Base-by-base conservation (phyloP, 1,284 basidiomycete genomes). In the Vanrija sp. region DNA sequence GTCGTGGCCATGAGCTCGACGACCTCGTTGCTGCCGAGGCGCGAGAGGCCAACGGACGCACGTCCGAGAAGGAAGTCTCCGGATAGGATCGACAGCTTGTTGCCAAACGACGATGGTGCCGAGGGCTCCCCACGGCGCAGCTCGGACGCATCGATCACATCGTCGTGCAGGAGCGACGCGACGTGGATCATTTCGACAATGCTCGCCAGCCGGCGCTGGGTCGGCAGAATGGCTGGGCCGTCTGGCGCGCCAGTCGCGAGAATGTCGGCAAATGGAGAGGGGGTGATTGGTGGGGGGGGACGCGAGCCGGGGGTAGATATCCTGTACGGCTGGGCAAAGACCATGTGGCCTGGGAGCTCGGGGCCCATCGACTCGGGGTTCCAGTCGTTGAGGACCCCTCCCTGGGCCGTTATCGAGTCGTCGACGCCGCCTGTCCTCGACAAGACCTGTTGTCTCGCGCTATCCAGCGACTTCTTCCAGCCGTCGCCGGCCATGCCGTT, bases 181-280 rank as follows among this genome's bases (percentile, higher is more conserved):
- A 97, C 91, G 73, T 98, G 94, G 60, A 99, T 92, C 92, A 98
- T 97, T 75, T 99, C 96, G 49, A 92, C 88, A 55, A 99, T 96
- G 71, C 95, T 91, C 2, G 95, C 95, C 23, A 99, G 83, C 28
- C 95, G 86, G 23, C 88, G 79, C 75, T 98, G 95, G 0, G 91
- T 89, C 7, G 95, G 91, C 8, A 98, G 83, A 50, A 83, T 74
- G 18, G 66, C 54, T 2, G 69, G 65, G 38, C 61, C 21, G 19
- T 49, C 55, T 29, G 50, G 46, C 7, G 5, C 26, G 38, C 58
- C 45, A 7, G 51, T 58, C 21, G 40, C 54, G 16, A 51, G 63
- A 19, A 38, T 46, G 25, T 49, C 49, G 25, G 58, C 60, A 51
- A 50, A 54, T 49, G 43, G 54, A 56, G 46, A 52, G 56, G 61